Evolutionary conservation across 73 alveolate genomes (phyloP).

Genomic region (Halteria grandinella): DNA sequence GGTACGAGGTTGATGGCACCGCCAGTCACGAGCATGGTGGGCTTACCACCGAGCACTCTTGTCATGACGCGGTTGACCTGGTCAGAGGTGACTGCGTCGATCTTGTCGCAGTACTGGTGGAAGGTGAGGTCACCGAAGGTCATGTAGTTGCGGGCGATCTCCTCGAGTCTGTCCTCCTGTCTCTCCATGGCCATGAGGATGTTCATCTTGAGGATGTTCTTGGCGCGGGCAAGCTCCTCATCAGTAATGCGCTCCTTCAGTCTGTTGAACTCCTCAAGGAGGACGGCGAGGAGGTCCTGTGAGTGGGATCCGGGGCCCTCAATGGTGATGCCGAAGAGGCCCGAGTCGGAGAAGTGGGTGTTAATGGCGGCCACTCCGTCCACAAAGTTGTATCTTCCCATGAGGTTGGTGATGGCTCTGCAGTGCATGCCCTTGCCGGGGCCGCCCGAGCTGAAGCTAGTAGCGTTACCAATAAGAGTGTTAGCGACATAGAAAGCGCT

Average conservation of each 20-base stretch:
- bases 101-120: slow-evolving; percentile 52
- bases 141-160: slow-evolving; percentile 68
- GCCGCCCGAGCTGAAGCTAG: slow-evolving; percentile 77
- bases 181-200: slow-evolving; percentile 55
- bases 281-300: slow-evolving; percentile 63
- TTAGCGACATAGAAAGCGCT: slow-evolving; percentile 60
- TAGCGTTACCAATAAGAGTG: slow-evolving; percentile 70
- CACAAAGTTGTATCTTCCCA: slow-evolving; percentile 63
- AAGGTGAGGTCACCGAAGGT: slow-evolving; percentile 61
- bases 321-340: slow-evolving; percentile 60
- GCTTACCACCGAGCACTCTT: slow-evolving; percentile 37
- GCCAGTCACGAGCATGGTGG: slow-evolving; percentile 69
- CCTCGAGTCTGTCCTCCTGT: slow-evolving; percentile 68
- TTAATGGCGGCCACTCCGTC: slow-evolving; percentile 42
- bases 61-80: slow-evolving; percentile 53
- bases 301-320: slow-evolving; percentile 69
- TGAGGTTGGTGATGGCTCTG: slow-evolving; percentile 74
- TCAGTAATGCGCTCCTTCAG: slow-evolving; percentile 50
- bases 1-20: slow-evolving; percentile 64
- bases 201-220: slow-evolving; percentile 62
- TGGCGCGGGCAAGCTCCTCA: slow-evolving; percentile 71
- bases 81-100: slow-evolving; percentile 59
- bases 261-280: slow-evolving; percentile 47
- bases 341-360: slow-evolving; percentile 56
- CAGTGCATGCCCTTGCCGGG: slow-evolving; percentile 90